Conservation (phyloP, 805 yeast genomes). For the Myxozyma neglecta region DNA sequence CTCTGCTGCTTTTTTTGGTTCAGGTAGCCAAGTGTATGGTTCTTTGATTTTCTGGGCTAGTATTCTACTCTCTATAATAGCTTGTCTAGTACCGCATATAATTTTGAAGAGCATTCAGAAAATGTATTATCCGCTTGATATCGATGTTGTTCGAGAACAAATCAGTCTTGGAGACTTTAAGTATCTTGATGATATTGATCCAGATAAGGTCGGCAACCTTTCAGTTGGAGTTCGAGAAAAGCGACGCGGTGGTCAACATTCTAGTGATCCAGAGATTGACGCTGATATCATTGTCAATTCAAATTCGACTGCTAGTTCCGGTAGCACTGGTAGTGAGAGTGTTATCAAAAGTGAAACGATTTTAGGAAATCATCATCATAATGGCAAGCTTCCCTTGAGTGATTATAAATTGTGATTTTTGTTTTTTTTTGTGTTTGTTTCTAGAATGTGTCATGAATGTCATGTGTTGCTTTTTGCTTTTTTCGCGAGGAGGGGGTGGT, state of each 20-base stretch:
- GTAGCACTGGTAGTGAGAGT: slow-evolving; percentile 1
- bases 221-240: background rate
- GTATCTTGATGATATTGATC: slow-evolving; percentile 23
- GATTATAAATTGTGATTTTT: background rate
- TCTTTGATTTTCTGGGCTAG: slow-evolving; percentile 65
- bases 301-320: slow-evolving; percentile 1
- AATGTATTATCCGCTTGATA: slow-evolving; percentile 61
- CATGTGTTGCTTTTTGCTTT: background rate
- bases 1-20: slow-evolving; percentile 61
- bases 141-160: slow-evolving; percentile 69
- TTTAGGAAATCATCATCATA: background rate
- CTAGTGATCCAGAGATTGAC: background rate
- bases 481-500: background rate
- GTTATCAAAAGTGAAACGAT: background rate
- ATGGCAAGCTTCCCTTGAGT: slow-evolving; percentile 22
- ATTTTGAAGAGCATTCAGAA: slow-evolving; percentile 50
- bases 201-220: slow-evolving; percentile 15
- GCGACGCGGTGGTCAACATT: background rate
- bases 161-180: slow-evolving; percentile 54
- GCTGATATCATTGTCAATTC: background rate
- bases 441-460: background rate
- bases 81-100: slow-evolving; percentile 63
- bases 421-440: background rate
- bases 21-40: slow-evolving; percentile 65
- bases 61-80: slow-evolving; percentile 54